Percentiles rank a stretch among this genome's conserved stretches.
These are phyloP conservation scores for Phyllosticta citrichinensis DNA, from an alignment of 2,329 filamentous ascomycete species.

Conservation along the genomic window DNA sequence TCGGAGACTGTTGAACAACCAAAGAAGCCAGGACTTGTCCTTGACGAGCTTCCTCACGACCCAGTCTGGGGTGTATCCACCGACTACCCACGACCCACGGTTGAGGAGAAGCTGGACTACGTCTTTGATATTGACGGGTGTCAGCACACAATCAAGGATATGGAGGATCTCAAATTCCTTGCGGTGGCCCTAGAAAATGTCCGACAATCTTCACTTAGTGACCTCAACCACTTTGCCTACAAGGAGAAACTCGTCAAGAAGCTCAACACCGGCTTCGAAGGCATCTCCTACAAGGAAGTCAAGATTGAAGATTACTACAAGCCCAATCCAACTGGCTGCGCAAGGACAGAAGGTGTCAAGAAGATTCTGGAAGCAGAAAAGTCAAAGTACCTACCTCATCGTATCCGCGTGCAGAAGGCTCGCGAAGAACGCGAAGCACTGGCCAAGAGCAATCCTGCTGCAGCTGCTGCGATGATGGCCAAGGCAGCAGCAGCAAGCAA, in stretches of 20 bases:
- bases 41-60: constrained; percentile 16
- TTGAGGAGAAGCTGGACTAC: constrained; percentile 54
- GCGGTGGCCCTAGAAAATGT: constrained; percentile 40
- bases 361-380: constrained; percentile 97
- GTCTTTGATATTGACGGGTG: constrained; percentile 62
- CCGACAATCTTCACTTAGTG: constrained; percentile 41
- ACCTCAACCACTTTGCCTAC: constrained; percentile 57
- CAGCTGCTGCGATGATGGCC: constrained; percentile 56
- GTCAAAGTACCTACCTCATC: constrained; percentile 94
- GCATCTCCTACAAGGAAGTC: constrained; percentile 42
- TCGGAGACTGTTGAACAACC: constrained; percentile 17
- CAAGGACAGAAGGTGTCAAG: constrained; percentile 85
- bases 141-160: constrained; percentile 58
- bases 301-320: constrained; percentile 66
- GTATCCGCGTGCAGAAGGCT: constrained; percentile 88
- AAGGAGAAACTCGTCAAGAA: constrained; percentile 63
- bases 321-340: constrained; percentile 72
- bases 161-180: constrained; percentile 53
- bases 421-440: constrained; percentile 83
- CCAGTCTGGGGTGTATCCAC: constrained; percentile 46
- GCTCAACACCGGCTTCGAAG: constrained; percentile 49
- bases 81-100: constrained; percentile 50
- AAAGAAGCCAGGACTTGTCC: constrained; percentile 23
- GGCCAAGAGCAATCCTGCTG: constrained; percentile 47
- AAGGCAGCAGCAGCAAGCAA: constrained; percentile 64